A percentile compares a stretch with the other conserved stretches of the same genome.
Evolutionary conservation across 2,329 filamentous ascomycete species (phyloP).

Genomic region (Colletotrichum tabaci): DNA sequence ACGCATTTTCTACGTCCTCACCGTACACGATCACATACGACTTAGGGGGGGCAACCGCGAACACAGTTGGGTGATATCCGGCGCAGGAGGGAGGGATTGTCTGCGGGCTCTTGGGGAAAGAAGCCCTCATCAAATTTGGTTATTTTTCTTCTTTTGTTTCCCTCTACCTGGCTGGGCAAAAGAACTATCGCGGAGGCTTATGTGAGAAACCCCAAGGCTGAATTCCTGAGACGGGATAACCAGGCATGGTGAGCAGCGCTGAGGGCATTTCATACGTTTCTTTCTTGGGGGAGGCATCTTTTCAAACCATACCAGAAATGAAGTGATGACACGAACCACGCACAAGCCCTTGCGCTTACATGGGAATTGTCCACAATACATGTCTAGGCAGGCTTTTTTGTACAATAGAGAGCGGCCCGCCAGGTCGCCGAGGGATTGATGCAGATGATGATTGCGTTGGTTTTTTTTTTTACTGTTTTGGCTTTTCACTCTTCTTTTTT

Average conservation of each 20-base stretch:
- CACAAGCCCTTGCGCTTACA: slow-evolving; percentile 8
- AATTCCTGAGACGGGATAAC: slow-evolving; percentile 2
- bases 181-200: slow-evolving; percentile 3
- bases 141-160: background rate
- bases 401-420: slow-evolving; percentile 34
- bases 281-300: slow-evolving; percentile 31
- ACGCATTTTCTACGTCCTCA: slow-evolving; percentile 16
- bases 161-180: background rate
- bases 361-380: background rate
- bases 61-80: slow-evolving; percentile 26
- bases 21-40: slow-evolving; percentile 38
- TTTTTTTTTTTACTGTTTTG: background rate
- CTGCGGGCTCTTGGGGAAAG: slow-evolving; percentile 11
- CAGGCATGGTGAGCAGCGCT: slow-evolving; percentile 20
- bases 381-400: slow-evolving; percentile 24
- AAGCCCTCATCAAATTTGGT: slow-evolving; percentile 3
- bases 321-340: slow-evolving; percentile 40
- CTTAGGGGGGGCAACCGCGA: slow-evolving; percentile 3
- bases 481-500: slow-evolving; percentile 14
- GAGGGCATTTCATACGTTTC: slow-evolving; percentile 19
- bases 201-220: slow-evolving; percentile 1
- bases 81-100: slow-evolving; percentile 24
- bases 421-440: slow-evolving; percentile 22
- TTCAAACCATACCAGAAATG: slow-evolving; percentile 40
- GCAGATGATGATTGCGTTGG: slow-evolving; percentile 35